Evolutionary conservation across 2,329 filamentous ascomycete species (phyloP).

Genomic region (Fusarium virguliforme): DNA sequence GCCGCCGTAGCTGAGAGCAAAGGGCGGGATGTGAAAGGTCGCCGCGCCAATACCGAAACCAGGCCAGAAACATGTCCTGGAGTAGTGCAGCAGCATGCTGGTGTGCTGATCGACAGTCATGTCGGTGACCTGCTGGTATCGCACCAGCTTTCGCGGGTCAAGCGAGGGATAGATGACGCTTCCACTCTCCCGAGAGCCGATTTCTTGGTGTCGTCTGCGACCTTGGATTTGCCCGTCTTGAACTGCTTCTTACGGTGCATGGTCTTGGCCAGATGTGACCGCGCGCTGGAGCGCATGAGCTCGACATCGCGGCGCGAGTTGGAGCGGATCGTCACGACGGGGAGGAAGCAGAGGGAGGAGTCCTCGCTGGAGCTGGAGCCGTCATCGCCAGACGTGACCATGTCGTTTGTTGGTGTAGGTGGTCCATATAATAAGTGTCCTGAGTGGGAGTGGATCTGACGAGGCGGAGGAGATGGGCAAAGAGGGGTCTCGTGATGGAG

Average conservation of each 20-base stretch:
- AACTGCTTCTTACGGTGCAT: slow-evolving; percentile 5
- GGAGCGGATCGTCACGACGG: slow-evolving; percentile 5
- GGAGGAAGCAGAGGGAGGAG: background rate
- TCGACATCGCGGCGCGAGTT: slow-evolving; percentile 4
- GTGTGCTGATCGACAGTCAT: slow-evolving; percentile 4
- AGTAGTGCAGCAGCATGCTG: slow-evolving; percentile 9
- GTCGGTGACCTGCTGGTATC: background rate
- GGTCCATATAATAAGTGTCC: background rate
- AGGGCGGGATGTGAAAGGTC: background rate
- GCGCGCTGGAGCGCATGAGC: slow-evolving; percentile 1
- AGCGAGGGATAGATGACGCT: background rate
- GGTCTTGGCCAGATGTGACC: slow-evolving; percentile 8
- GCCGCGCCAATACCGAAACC: slow-evolving; percentile 3
- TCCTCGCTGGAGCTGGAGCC: slow-evolving; percentile 1
- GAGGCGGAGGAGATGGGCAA: background rate
- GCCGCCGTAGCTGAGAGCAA: slow-evolving; percentile 5
- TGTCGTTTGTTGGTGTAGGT: background rate
- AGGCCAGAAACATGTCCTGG: slow-evolving; percentile 10
- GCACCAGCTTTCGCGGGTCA: background rate
- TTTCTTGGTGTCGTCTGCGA: background rate
- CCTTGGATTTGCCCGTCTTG: background rate
- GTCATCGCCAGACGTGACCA: background rate
- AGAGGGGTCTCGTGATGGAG: slow-evolving; percentile 8
- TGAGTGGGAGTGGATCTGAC: slow-evolving; percentile 5
- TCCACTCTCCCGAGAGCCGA: background rate